Evolutionary conservation across 768 basidiomycete genomes (phyloP), one percentile per base, ranked within the genome.

Genomic region (Collybia nuda): DNA sequence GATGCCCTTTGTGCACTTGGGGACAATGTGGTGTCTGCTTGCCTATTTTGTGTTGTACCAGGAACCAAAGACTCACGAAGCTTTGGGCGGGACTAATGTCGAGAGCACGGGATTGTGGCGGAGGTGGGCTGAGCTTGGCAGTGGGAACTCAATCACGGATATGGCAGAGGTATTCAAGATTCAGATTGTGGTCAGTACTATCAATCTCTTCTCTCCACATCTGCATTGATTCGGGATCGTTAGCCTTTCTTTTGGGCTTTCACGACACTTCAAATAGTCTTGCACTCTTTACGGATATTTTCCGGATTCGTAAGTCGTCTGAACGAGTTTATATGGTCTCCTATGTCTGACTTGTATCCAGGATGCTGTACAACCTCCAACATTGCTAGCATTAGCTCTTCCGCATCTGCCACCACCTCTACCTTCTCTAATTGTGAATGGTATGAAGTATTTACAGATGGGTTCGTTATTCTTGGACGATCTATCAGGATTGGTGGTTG

Each of bases 161-260:
- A 63, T 62, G 38, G 48, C 56, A 28, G 59, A 55, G 26, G 55
- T 59, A 46, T 59, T 56, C 75, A 72, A 73, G 6, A 75, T 89
- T 9, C 81, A 83, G 55, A 57, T 76, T 39, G 74, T 85, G 67
- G 87, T 88, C 58, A 54, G 84, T 72, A 8, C 28, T 48, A 17
- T 29, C 36, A 6, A 22, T 35, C 41, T 22, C 15, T 6, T 43
- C 15, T 3, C 50, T 19, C 29, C 21, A 15, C 5, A 46, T 32
- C n/a, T n/a, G 39, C 49, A 45, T 7, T 48, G 36, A 26, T 48
- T 41, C 24, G 17, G 41, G 15, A 38, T 17, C 32, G 36, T 15
- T 55, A 91, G 89, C 84, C 88, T 1, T 88, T 93, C 70, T 88
- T 92, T 64, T 90, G 87, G 87, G 85, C 80, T 6, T 91, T 92